Base-by-base conservation (phyloP, 2,329 filamentous ascomycete genomes). In the Fusarium sp. region DNA sequence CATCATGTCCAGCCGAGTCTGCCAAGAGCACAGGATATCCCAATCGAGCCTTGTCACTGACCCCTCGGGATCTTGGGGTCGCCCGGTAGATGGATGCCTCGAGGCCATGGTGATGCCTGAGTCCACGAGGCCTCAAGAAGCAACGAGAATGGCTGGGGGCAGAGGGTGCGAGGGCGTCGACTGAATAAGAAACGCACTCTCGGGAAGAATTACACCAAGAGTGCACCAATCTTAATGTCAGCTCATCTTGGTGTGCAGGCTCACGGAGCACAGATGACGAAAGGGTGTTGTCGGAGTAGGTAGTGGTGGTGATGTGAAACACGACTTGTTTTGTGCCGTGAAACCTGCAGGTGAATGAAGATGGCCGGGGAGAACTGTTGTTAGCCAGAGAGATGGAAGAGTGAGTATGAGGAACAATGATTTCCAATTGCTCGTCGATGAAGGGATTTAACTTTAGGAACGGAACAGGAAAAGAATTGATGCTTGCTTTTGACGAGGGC, bases 271-370 rank as follows among this genome's bases (percentile, higher is more conserved):
- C 38, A 54, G 61, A 35, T 35, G 20, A 25, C 45, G 50, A 35
- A 52, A 54, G 30, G 32, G 59, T 70, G 57, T 59, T 50, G 62
- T 20, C 50, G 27, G 50, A 54, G 50, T 63, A 56, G 47, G 50
- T 56, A 6, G 35, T 37, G 54, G 33, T 57, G 58, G 52, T 57
- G 64, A 59, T 58, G 47, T 72, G 69, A 69, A 72, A 72, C 70
- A 72, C 50, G 56, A 66, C 27, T 52, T 61, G 65, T 61, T 69
- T 62, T 60, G 57, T 72, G 57, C 65, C 40, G 43, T 60, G 69
- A 69, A 62, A 62, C 65, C 67, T 72, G 69, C 57, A 68, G 45
- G 35, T 14, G 38, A 22, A 59, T 22, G 14, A 35, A 17, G 25
- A 43, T 40, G 11, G 27, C 40, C 20, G 35, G n/a, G 15, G 50